Evolutionary conservation across 805 yeast species (phyloP).

Genomic region (Maudiozyma barnettii): DNA sequence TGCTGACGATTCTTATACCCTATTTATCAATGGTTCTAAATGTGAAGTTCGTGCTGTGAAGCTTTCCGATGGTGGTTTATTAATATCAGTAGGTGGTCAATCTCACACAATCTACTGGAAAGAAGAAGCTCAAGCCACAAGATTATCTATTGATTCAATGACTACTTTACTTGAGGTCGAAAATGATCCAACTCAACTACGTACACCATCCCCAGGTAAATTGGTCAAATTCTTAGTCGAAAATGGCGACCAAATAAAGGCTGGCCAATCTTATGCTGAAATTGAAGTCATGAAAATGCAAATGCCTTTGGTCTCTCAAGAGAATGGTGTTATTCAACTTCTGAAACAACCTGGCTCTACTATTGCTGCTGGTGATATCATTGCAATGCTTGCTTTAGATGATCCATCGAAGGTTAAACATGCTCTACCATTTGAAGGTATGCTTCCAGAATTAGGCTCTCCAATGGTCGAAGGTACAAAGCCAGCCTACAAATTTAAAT

Average conservation of each 20-base stretch:
- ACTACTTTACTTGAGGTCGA: slow-evolving; percentile 91
- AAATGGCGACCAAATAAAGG: slow-evolving; percentile 82
- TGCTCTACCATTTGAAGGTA: slow-evolving; percentile 90
- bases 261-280: slow-evolving; percentile 95
- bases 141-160: slow-evolving; percentile 90
- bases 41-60: slow-evolving; percentile 78
- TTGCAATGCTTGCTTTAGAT: slow-evolving; percentile 88
- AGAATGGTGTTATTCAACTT: slow-evolving; percentile 84
- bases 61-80: slow-evolving; percentile 91
- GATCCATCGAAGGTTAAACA: slow-evolving; percentile 97
- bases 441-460: slow-evolving; percentile 79
- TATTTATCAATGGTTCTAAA: slow-evolving; percentile 89
- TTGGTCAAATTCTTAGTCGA: slow-evolving; percentile 88
- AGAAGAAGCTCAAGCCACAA: slow-evolving; percentile 92
- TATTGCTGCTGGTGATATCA: slow-evolving; percentile 90
- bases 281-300: slow-evolving; percentile 99
- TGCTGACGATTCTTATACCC: slow-evolving; percentile 71
- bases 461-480: slow-evolving; percentile 78
- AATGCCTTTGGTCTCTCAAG: slow-evolving; percentile 93
- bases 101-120: slow-evolving; percentile 96
- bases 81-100: slow-evolving; percentile 80
- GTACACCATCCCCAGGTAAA: slow-evolving; percentile 99
- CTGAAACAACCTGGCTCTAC: slow-evolving; percentile 98
- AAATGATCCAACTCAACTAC: slow-evolving; percentile 95
- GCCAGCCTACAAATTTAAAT: slow-evolving; percentile 65